phyloP scores from a whole-genome alignment of 305 asterid species.

The Ruellia speciosa region DNA sequence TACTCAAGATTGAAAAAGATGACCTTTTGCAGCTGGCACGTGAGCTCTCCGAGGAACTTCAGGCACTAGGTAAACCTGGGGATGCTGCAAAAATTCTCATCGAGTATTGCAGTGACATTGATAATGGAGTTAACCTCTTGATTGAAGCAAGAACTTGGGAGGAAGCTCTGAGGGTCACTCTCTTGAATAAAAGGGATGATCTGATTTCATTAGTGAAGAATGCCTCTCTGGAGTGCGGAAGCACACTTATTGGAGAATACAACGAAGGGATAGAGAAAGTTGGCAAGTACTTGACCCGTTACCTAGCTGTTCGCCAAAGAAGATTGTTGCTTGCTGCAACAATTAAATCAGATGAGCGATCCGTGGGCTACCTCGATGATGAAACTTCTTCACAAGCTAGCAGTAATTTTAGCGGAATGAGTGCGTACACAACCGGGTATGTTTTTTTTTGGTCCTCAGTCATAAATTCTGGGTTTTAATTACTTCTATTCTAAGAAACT shows the following conservation, averaged over 20 bases:
- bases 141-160: constrained; percentile 88
- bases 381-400: constrained; percentile 87
- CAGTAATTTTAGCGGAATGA: constrained; percentile 95
- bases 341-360: constrained; percentile 56
- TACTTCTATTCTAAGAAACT: too few relatives aligned
- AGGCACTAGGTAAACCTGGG: constrained; percentile 77
- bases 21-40: constrained; percentile 75
- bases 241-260: constrained; percentile 50
- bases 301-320: constrained; percentile 82
- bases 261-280: constrained; percentile 86
- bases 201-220: constrained; percentile 50
- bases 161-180: constrained; percentile 78
- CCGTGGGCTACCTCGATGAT: constrained; percentile 54
- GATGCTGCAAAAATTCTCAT: constrained; percentile 84
- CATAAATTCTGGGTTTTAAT: too few relatives aligned
- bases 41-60: constrained; percentile 85
- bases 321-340: constrained; percentile 85
- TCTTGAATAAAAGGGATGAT: constrained; percentile 66
- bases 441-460: constrained; percentile 14
- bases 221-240: constrained; percentile 80
- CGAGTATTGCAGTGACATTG: constrained; percentile 77
- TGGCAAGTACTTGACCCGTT: constrained; percentile 81
- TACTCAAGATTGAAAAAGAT: constrained; percentile 58
- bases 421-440: constrained; percentile 94
- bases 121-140: constrained; percentile 49